Base-by-base conservation (phyloP, 768 basidiomycete species). In the Rhizopogon vinicolor region DNA sequence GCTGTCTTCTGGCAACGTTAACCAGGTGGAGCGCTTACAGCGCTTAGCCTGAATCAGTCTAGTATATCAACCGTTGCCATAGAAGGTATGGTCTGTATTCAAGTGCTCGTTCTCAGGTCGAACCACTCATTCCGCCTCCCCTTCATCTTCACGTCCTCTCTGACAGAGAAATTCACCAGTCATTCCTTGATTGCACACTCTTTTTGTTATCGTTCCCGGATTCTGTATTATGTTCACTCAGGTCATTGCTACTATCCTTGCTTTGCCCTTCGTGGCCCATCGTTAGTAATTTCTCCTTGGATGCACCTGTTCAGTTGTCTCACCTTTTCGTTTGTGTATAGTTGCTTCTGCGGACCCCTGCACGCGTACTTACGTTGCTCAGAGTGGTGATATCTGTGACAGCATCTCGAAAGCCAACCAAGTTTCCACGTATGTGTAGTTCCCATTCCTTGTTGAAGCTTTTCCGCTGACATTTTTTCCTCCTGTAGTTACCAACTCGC, bases 401-500 rank as follows among this genome's bases (percentile, higher is more conserved):
- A 63, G 67, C 58, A 91, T 91, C 69, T 89, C 86, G 58, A 77
- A 78, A n/a, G 73, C 77, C 6, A 60, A 86, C 52, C 75, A 79
- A 41, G 83, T 77, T 60, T 87, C 86, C 35, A 85, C 85, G 86
- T 88, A 58, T 16, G 48, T 14, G 18, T 10, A 29, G 83, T 75
- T 7, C 31, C 19, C 3, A 29, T 5, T 3, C 5, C 3, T 19
- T 41, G 12, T 43, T n/a, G 7, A 7, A 6, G 8, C 19, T 35
- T 0, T 39, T 6, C 8, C 19, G 31, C 14, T 49, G 6, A 31
- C 2, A 22, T 39, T 41, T 57, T 31, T 41, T 31, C 25, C 22
- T 14, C 29, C 45, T 60, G 48, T 53, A 91, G 89, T 12, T 91
- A 84, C 74, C 90, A 92, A 69, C 82, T 92, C 51, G 83, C 85